Evolutionary conservation across 2,329 filamentous ascomycete genomes (phyloP), one percentile per base, ranked within the genome.

Genomic region (Chaetomium globosum): DNA sequence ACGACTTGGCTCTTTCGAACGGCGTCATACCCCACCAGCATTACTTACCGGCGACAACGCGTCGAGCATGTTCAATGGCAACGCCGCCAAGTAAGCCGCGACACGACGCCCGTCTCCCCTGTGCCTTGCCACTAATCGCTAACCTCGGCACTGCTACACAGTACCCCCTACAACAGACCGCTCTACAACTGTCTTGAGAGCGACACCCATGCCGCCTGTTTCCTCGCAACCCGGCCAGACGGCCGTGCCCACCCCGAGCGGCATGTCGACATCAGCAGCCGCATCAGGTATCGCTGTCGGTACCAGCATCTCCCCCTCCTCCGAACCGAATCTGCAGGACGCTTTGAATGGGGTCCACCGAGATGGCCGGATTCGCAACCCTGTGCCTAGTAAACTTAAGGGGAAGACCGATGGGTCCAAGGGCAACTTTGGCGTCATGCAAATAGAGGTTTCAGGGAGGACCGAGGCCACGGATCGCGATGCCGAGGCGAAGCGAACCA

Each of bases 381-480:
- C 85, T 1, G 81, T 88, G 2, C 86, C 87, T 4, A 86, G 82
- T 74, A 88, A 87, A 73, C 77, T 88, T 61, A 86, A 87, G 72
- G 84, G 84, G 66, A 84, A 83, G 69, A 82, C 83, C 23, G 81
- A 83, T 68, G 78, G 79, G 30, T 82, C 81, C 70, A 84, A 83
- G 66, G 86, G 86, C 31, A 87, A 87, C 69, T 89, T 89, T 73
- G 79, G 81, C 54, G 84, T 88, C 49, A 87, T 89, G 81, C 84
- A 87, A 64, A 87, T 89, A 78, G 81, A 83, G 39, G 77, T 85
- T 30, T 71, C 73, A 26, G 77, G 77, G 63, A 79, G 76, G 72
- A 76, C 78, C 67, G 79, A 81, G 64, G 79, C 81, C 48, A 77
- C 81, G 59, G 78, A 81, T 49, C 78, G 83, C 56, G 80, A 83